Base-by-base conservation (phyloP, 1,284 basidiomycete genomes). In the Pseudozyma thailandica region DNA sequence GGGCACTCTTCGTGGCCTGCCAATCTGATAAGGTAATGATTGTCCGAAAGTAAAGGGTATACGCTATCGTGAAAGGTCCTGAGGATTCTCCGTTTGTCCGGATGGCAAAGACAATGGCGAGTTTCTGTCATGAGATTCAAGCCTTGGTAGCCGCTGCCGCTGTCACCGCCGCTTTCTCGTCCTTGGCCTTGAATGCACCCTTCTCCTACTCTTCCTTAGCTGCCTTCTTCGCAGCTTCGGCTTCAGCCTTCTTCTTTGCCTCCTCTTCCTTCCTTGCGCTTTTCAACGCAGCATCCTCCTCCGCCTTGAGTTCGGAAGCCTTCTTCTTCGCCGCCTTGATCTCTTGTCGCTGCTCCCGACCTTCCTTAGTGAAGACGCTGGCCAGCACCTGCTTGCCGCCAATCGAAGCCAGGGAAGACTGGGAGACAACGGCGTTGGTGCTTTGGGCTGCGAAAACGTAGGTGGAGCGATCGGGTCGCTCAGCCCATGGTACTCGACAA, bases 261-360 rank as follows among this genome's bases (percentile, higher is more conserved):
- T 65, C 48, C 9, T 37, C 52, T n/a, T 58, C 61, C 43, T 63
- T 58, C 35, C 68, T 55, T 6, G 51, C 37, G 4, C 18, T 51
- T 16, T 16, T 41, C 5, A 56, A 51, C 9, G 55, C 50, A 18
- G 63, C 56, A 13, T 56, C 46, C 16, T 57, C 45, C 23, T 58
- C 66, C 4, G 60, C 51, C 28, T 60, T 50, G 33, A 56, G 18
- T 20, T 23, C 46, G 6, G 37, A 52, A 33, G 53, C 45, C 25
- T 59, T 75, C 50, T 75, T 77, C 57, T 66, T 75, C 10, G 77
- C 80, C 23, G 80, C 78, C 68, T 69, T 72, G 54, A 62, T 53
- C 53, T 60, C 37, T 45, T 57, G 57, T 4, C 56, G 43, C 47
- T 60, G 61, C 12, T 50, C 49, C 2, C 71, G 46, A 3, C 59